phyloP scores from a whole-genome alignment of 2,329 filamentous ascomycete species.

The Mollisia scopiformis region DNA sequence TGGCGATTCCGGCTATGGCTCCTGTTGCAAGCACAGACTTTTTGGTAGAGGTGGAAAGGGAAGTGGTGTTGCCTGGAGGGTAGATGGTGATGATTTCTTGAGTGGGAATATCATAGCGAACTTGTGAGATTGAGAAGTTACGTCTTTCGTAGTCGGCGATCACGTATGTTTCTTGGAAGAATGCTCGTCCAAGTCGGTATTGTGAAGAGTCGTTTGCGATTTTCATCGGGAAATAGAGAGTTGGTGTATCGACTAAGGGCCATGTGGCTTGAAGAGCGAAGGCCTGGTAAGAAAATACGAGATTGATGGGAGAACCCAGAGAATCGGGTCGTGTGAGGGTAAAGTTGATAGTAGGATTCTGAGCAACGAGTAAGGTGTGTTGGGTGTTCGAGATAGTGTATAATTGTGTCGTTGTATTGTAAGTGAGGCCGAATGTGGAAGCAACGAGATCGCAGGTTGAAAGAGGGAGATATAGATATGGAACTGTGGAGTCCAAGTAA shows the following conservation, averaged over 20 bases:
- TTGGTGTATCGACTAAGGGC: constrained; percentile 29
- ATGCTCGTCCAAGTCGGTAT: constrained; percentile 41
- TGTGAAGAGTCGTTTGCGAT: constrained; percentile 37
- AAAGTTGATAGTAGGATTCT: constrained; percentile 40
- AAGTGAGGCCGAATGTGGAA: constrained; percentile 38
- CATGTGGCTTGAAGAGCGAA: constrained; percentile 41
- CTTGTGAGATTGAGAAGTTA: constrained; percentile 43
- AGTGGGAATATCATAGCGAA: constrained; percentile 39
- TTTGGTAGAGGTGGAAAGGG: background rate
- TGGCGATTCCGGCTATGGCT: constrained; percentile 15
- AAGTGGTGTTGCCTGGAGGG: background rate
- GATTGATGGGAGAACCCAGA: constrained; percentile 29
- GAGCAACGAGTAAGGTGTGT: constrained; percentile 27
- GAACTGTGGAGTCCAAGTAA: constrained; percentile 41
- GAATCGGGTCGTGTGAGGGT: constrained; percentile 34
- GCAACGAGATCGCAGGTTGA: constrained; percentile 40
- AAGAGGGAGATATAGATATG: constrained; percentile 42
- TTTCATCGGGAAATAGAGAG: constrained; percentile 42
- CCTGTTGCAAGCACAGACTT: background rate
- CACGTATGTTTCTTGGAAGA: constrained; percentile 41
- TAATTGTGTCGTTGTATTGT: constrained; percentile 38
- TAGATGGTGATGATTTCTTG: constrained; percentile 22
- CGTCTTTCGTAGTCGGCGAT: constrained; percentile 43
- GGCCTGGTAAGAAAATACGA: constrained; percentile 40
- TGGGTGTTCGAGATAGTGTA: constrained; percentile 36